Conservation (phyloP, 106 monocot genomes). For the Vanilla planifolia region DNA sequence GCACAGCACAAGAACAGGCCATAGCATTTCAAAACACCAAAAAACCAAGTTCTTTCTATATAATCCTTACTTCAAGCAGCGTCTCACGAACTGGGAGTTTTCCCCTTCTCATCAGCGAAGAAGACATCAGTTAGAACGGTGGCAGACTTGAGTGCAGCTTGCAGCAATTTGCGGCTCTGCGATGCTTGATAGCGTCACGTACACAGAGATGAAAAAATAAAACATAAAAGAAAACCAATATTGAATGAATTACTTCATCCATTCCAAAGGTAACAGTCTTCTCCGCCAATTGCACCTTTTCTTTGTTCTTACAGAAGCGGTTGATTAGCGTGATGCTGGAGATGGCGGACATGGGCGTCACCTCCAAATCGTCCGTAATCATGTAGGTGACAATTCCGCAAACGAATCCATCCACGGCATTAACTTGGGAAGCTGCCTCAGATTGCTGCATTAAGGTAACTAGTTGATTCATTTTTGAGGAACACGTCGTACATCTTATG, state of each 20-base stretch:
- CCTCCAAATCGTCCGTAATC: conserved; percentile 30
- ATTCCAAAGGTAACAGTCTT: conserved; percentile 10
- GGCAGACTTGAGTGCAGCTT: not conserved
- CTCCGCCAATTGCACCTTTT: conserved; percentile 15
- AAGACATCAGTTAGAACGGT: conserved; percentile 11
- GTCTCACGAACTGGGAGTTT: too few species aligned
- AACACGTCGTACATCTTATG: not conserved
- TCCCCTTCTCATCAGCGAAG: not conserved
- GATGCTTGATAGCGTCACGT: too few species aligned
- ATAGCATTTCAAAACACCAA: too few species aligned
- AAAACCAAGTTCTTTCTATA: too few species aligned
- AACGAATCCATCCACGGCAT: conserved; percentile 9
- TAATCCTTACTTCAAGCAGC: too few species aligned
- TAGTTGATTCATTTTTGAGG: not conserved
- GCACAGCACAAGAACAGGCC: too few species aligned
- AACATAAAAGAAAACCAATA: not conserved
- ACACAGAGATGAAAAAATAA: not conserved
- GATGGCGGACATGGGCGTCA: conserved; percentile 27
- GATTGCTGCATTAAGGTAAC: not conserved
- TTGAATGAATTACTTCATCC: conserved; percentile 7
- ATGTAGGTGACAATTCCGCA: conserved; percentile 24
- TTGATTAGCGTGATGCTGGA: conserved; percentile 19
- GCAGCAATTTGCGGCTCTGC: conserved; percentile 1
- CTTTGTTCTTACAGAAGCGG: conserved; percentile 21
- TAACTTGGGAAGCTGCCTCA: not conserved